Evolutionary conservation across 2,329 filamentous ascomycete species (phyloP).

Genomic region (Acephala macrosclerotiorum): DNA sequence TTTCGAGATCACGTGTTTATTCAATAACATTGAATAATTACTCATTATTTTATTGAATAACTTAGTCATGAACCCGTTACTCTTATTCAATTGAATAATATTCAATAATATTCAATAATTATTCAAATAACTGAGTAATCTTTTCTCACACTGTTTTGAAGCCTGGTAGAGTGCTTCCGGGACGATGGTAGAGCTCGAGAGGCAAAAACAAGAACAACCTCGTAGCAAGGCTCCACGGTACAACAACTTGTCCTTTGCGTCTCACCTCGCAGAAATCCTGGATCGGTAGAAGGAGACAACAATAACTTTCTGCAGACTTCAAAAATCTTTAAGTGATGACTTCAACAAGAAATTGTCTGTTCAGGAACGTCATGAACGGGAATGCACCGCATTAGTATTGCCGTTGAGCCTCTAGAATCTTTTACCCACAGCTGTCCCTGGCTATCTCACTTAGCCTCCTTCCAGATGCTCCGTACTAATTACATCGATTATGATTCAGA

Average conservation of each 20-base stretch:
- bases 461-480: background rate
- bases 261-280: background rate
- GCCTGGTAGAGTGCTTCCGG: background rate
- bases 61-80: no score
- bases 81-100: no score
- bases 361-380: constrained; percentile 18
- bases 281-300: background rate
- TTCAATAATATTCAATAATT: no score
- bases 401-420: constrained; percentile 14
- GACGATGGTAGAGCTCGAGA: background rate
- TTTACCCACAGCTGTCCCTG: constrained; percentile 1
- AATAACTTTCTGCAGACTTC: background rate
- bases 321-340: constrained; percentile 19
- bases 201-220: background rate
- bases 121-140: no score
- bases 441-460: background rate
- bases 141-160: no score
- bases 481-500: background rate
- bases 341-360: constrained; percentile 17
- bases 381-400: background rate
- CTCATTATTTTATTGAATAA: no score
- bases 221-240: background rate
- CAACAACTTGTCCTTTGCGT: background rate
- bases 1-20: no score
- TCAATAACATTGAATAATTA: no score